phyloP scores from a whole-genome alignment of 169 alveolate species.

The Cryptosporidium viatorum region DNA sequence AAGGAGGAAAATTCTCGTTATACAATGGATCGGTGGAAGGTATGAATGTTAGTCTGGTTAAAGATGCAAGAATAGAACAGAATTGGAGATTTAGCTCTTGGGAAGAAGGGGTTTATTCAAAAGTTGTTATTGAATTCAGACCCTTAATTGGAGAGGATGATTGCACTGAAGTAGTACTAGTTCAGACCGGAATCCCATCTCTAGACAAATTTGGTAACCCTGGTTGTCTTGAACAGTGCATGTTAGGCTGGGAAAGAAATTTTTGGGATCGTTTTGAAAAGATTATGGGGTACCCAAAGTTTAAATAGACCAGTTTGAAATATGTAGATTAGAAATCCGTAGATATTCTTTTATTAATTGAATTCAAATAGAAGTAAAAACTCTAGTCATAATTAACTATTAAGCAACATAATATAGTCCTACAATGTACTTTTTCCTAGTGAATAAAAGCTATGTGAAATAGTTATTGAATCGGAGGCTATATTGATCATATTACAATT shows the following conservation, averaged over 20 bases:
- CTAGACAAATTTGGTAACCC: conserved; percentile 69
- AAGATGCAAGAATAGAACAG: conserved; percentile 29
- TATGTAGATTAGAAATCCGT: too few relatives aligned
- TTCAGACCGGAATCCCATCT: conserved; percentile 54
- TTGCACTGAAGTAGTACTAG: conserved; percentile 39
- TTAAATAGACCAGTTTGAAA: background rate
- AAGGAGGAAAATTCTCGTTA: conserved; percentile 58
- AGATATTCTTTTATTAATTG: too few relatives aligned
- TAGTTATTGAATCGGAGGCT: background rate
- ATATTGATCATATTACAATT: background rate
- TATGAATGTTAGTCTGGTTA: conserved; percentile 5
- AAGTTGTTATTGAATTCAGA: conserved; percentile 58
- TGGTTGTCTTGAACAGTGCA: conserved; percentile 66
- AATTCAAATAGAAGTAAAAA: background rate
- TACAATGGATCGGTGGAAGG: conserved; percentile 69
- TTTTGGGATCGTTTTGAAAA: conserved; percentile 75
- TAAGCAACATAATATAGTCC: background rate
- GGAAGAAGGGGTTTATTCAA: conserved; percentile 56
- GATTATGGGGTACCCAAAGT: conserved; percentile 60
- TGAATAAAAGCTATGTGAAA: background rate
- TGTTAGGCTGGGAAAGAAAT: conserved; percentile 56
- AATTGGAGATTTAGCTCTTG: conserved; percentile 70
- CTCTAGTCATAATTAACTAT: background rate
- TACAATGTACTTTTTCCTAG: background rate
- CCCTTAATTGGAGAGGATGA: conserved; percentile 56